Evolutionary conservation across 179 eudicot genomes (phyloP).

Genomic region (Sideroxylon spinosum): DNA sequence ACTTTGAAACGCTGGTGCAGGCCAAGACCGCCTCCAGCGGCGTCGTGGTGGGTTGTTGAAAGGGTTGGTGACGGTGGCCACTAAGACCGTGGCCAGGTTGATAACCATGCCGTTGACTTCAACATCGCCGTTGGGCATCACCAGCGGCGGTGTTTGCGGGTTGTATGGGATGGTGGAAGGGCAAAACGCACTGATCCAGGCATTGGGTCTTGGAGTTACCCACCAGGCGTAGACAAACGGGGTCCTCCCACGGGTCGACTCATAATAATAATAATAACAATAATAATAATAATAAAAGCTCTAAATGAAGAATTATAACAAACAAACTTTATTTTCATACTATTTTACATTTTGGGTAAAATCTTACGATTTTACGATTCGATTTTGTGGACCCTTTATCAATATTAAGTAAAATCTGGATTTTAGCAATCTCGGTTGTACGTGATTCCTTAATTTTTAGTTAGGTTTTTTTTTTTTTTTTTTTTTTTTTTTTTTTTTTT

Average conservation of each 20-base stretch:
- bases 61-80: conserved; percentile 58
- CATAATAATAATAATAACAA: too few relatives aligned
- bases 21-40: conserved; percentile 72
- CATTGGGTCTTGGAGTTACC: conserved; percentile 59
- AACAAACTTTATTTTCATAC: too few relatives aligned
- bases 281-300: too few relatives aligned
- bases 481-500: too few relatives aligned
- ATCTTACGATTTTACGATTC: too few relatives aligned
- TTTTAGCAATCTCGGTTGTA: too few relatives aligned
- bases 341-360: too few relatives aligned
- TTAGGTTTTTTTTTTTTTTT: too few relatives aligned
- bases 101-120: conserved; percentile 71
- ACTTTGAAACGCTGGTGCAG: conserved; percentile 62
- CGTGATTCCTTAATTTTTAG: too few relatives aligned
- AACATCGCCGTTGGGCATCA: conserved; percentile 65
- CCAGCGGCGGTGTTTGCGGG: conserved; percentile 56
- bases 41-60: conserved; percentile 35
- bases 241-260: conserved; percentile 16
- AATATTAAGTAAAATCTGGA: too few relatives aligned
- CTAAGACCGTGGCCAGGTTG: conserved; percentile 53
- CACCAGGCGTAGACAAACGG: conserved; percentile 45
- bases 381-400: too few relatives aligned
- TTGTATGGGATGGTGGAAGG: conserved; percentile 63
- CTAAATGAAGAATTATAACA: too few relatives aligned
- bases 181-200: conserved; percentile 70